Conservation (phyloP, 2,329 filamentous ascomycete species). For the Trichoderma afroharzianum region DNA sequence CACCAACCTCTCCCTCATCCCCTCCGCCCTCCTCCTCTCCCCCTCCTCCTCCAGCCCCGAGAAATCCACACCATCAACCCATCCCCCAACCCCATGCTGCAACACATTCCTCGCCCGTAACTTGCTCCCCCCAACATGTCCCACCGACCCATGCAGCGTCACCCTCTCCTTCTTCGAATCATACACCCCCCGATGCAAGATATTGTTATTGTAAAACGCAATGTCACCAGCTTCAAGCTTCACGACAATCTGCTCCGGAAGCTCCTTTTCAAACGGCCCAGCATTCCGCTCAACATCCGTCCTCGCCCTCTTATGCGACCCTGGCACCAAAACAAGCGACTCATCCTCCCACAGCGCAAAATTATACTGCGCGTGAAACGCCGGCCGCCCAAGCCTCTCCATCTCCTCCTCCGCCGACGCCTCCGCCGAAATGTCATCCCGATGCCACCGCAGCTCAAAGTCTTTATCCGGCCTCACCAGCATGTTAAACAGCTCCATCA, state of each 20-base stretch:
- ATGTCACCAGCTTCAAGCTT: conserved; percentile 69
- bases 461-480: conserved; percentile 68
- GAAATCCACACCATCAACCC: conserved; percentile 60
- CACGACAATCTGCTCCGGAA: conserved; percentile 65
- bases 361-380: conserved; percentile 84
- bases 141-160: conserved; percentile 71
- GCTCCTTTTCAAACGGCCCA: conserved; percentile 56
- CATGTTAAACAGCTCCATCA: conserved; percentile 87
- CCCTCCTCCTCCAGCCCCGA: conserved; percentile 39
- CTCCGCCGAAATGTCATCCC: conserved; percentile 73
- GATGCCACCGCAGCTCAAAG: conserved; percentile 79
- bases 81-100: conserved; percentile 68
- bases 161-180: conserved; percentile 55
- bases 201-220: conserved; percentile 89
- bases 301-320: conserved; percentile 67
- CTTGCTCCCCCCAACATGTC: conserved; percentile 52
- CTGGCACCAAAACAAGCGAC: conserved; percentile 72
- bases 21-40: conserved; percentile 50
- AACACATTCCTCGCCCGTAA: conserved; percentile 67
- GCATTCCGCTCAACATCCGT: conserved; percentile 67
- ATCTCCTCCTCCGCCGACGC: conserved; percentile 66
- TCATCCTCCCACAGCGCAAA: conserved; percentile 73
- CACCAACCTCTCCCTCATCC: conserved; percentile 61
- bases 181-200: conserved; percentile 71
- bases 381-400: conserved; percentile 54